These are phyloP conservation scores for Periglandula ipomoeae DNA, from an alignment of 2,329 filamentous ascomycete genomes.

Conservation along the genomic window DNA sequence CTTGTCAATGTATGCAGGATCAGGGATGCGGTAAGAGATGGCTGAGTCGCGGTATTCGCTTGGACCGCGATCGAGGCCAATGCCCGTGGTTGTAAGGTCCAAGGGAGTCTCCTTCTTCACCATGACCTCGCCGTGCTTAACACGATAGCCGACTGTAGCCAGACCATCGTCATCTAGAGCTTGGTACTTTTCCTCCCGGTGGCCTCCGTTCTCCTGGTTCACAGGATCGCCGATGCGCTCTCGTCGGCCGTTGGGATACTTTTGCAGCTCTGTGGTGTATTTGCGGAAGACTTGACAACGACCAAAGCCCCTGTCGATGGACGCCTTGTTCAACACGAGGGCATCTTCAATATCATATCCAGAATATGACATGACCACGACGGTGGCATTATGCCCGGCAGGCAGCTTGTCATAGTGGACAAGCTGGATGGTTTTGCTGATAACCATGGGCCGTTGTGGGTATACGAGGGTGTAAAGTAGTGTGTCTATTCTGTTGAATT, in stretches of 20 bases:
- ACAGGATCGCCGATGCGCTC: conserved; percentile 55
- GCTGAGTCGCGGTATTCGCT: conserved; percentile 59
- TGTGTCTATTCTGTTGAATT: conserved; percentile 94
- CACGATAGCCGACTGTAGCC: conserved; percentile 72
- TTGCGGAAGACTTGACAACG: conserved; percentile 98
- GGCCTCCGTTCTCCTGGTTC: conserved; percentile 46
- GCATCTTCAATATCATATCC: conserved; percentile 99
- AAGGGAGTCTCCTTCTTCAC: conserved; percentile 82
- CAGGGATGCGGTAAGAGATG: conserved; percentile 72
- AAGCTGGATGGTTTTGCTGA: conserved; percentile 91
- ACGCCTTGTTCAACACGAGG: conserved; percentile 91
- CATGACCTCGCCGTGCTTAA: conserved; percentile 75
- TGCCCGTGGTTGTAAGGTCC: conserved; percentile 64
- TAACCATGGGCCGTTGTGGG: conserved; percentile 94
- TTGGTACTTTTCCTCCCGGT: conserved; percentile 57
- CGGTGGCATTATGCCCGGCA: conserved; percentile 91
- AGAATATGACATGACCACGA: conserved; percentile 98
- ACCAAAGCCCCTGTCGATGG: conserved; percentile 88
- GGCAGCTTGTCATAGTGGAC: conserved; percentile 96
- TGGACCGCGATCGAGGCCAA: conserved; percentile 56
- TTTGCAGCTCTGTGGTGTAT: conserved; percentile 75
- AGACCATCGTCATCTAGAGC: conserved; percentile 80
- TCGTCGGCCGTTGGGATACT: conserved; percentile 72
- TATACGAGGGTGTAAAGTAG: conserved; percentile 95
- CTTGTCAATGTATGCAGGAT: conserved; percentile 89